Conservation (phyloP, 768 basidiomycete genomes). For the Lactarius trivialis region DNA sequence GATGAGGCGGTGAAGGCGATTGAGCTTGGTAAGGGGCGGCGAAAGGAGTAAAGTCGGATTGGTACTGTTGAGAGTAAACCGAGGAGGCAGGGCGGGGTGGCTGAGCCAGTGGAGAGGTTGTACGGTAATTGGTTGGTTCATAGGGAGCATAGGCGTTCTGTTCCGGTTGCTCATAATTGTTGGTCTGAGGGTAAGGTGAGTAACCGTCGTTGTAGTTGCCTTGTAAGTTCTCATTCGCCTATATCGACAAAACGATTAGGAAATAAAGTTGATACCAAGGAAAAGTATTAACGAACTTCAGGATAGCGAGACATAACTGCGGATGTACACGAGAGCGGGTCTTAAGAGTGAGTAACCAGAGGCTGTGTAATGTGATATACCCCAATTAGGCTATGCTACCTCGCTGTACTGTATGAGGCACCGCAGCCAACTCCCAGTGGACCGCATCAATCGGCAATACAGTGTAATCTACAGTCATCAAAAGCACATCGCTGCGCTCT, state of each 20-base stretch:
- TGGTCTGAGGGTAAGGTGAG: conserved; percentile 39
- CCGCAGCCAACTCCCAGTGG: too few relatives aligned
- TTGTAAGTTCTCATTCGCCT: conserved; percentile 62
- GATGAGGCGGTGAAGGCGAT: conserved; percentile 28
- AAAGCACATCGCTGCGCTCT: too few relatives aligned
- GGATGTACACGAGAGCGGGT: neutral
- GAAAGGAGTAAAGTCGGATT: conserved; percentile 21
- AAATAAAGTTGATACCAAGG: neutral
- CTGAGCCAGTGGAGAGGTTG: conserved; percentile 30
- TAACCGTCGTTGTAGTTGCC: conserved; percentile 65
- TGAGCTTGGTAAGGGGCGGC: conserved; percentile 18
- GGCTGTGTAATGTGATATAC: too few relatives aligned
- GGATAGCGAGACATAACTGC: conserved; percentile 36
- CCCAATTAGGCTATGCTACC: too few relatives aligned
- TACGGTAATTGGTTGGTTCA: conserved; percentile 24
- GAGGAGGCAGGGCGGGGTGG: conserved; percentile 11
- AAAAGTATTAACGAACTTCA: conserved; percentile 30
- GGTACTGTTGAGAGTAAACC: conserved; percentile 8
- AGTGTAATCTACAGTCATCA: too few relatives aligned
- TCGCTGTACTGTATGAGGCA: too few relatives aligned
- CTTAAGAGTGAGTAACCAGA: neutral
- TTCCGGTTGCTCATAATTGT: conserved; percentile 29
- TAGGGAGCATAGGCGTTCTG: neutral
- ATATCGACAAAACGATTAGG: neutral
- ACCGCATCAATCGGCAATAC: too few relatives aligned